Conservation (phyloP, 805 yeast species). For the Yamadazyma insecticola region DNA sequence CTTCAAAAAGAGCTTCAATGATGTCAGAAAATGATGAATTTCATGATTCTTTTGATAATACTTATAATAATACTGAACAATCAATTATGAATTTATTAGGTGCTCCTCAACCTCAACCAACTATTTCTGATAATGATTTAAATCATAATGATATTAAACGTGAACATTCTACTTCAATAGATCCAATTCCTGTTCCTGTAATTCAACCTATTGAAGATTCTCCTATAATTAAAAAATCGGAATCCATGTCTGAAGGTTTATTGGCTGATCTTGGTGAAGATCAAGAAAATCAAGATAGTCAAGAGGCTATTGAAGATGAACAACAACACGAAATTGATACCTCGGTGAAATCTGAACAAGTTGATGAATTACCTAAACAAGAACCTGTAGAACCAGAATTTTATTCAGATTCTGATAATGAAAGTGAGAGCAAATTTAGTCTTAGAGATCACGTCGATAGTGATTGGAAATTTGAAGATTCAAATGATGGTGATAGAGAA, state of each 20-base stretch:
- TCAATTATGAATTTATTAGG: slow-evolving; percentile 38
- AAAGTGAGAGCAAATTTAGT: slow-evolving; percentile 3
- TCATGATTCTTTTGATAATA: slow-evolving; percentile 30
- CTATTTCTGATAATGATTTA: no score
- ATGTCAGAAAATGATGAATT: slow-evolving; percentile 10
- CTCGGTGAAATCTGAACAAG: background rate
- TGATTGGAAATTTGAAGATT: slow-evolving; percentile 35
- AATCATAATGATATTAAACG: no score
- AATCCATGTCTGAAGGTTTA: no score
- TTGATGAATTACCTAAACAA: background rate
- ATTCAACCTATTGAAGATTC: background rate
- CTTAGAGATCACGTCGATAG: slow-evolving; percentile 29
- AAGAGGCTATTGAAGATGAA: no score
- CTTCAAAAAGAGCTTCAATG: slow-evolving; percentile 6
- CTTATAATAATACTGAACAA: slow-evolving; percentile 32
- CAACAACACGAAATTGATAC: background rate
- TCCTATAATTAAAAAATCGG: no score
- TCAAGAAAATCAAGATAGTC: no score
- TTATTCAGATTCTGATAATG: background rate
- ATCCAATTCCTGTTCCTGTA: no score
- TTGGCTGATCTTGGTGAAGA: no score
- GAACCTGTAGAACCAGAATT: background rate
- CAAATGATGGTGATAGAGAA: slow-evolving; percentile 36
- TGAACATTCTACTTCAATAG: no score
- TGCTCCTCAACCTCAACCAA: no score